phyloP scores from a whole-genome alignment of 306 rosid species.

The Inga laurina region DNA sequence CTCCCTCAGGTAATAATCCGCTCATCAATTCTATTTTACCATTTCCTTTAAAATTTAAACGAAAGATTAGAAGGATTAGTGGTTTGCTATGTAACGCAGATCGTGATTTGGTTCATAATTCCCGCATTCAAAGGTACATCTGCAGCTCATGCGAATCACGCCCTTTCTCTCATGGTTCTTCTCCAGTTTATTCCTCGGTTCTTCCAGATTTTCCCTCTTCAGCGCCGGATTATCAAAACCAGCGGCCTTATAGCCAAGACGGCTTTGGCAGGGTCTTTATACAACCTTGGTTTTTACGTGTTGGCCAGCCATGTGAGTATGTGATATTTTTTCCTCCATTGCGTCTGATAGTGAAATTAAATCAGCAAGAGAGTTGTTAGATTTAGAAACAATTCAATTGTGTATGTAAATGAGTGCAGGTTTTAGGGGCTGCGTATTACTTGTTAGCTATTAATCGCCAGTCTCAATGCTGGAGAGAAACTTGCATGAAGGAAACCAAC shows the following conservation, averaged over 20 bases:
- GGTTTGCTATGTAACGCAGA: conserved; percentile 42
- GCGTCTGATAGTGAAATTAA: background rate
- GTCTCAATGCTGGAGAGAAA: conserved; percentile 68
- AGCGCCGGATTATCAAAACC: conserved; percentile 62
- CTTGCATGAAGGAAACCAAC: conserved; percentile 60
- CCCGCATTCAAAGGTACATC: conserved; percentile 56
- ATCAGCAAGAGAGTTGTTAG: background rate
- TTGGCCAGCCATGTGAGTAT: conserved; percentile 76
- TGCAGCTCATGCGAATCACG: conserved; percentile 71
- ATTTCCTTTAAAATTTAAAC: background rate
- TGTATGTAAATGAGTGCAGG: conserved; percentile 57
- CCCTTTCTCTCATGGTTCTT: conserved; percentile 77
- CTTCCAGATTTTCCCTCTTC: conserved; percentile 75
- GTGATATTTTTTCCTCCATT: background rate
- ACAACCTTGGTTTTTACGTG: conserved; percentile 76
- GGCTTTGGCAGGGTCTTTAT: conserved; percentile 79
- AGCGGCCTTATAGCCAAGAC: conserved; percentile 81
- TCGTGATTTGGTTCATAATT: conserved; percentile 76
- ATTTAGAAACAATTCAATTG: background rate
- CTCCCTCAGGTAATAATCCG: conserved; percentile 71
- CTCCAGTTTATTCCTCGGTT: conserved; percentile 75
- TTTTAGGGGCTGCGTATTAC: conserved; percentile 84
- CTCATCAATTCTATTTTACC: background rate
- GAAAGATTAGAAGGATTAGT: background rate
- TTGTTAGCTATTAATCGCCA: conserved; percentile 78